Base-by-base conservation (phyloP, 2,329 filamentous ascomycete species). In the Xylariales sp. region DNA sequence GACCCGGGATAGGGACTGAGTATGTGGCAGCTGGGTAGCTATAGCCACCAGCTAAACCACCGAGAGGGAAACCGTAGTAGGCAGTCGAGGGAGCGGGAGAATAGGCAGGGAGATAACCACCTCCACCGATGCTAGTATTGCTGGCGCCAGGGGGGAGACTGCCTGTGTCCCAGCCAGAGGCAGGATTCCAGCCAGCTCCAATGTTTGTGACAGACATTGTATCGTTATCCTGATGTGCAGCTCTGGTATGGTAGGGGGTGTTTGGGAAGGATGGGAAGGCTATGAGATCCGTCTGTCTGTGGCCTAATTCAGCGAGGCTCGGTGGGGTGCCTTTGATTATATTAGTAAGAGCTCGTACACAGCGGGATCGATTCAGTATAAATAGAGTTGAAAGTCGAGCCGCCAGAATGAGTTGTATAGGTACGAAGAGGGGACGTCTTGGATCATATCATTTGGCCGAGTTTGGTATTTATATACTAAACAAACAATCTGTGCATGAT, bases 141-240 rank as follows among this genome's bases (percentile, higher is more conserved):
- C 11, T 19, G 12, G 9, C 12, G 27, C 15, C 31, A 3, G 28
- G 38, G 16, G 38, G 38, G 8, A 27, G 36, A 15, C 56, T 57
- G 9, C 53, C 49, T n/a, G 54, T 43, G 46, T 70, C 67, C 12
- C 63, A 64, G 15, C 67, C 59, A 24, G 59, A 57, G 11, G 62
- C 43, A 4, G 65, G 65, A 43, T 69, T 69, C 62, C 37, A 38
- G 12, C 46, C 46, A 16, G 32, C 29, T 29, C 32, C 40, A 24
- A 33, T n/a, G 20, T 27, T 27, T 27, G 25, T 16, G 24, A 7
- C 15, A 12, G 37, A 18, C 37, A 39, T 39, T 24, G 25, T 9
- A 27, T 31, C 15, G 12, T 9, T 15, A n/a, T 31, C 4, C n/a
- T n/a, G n/a, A n/a, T n/a, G n/a, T n/a, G n/a, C n/a, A n/a, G n/a